Conservation (phyloP, 2,329 filamentous ascomycete genomes). For the Aspergillus japonicus region DNA sequence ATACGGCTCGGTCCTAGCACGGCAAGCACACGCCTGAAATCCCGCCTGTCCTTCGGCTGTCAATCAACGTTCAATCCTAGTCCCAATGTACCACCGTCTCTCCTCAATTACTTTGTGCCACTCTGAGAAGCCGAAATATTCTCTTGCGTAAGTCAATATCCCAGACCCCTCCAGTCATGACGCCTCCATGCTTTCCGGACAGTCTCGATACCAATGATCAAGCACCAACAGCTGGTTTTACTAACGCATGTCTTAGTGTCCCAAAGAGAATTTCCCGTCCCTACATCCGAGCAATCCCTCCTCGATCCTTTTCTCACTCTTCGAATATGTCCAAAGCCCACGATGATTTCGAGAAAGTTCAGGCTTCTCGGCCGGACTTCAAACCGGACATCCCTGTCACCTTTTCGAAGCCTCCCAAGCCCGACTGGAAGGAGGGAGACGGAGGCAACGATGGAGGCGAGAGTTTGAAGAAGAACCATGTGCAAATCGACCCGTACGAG, state of each 20-base stretch:
- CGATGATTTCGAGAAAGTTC: constrained; percentile 38
- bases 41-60: neutral
- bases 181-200: neutral
- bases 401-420: constrained; percentile 43
- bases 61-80: neutral
- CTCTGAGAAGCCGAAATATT: neutral
- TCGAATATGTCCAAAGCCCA: constrained; percentile 25
- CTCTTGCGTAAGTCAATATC: neutral
- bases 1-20: neutral
- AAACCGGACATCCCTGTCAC: constrained; percentile 32
- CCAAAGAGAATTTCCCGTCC: neutral
- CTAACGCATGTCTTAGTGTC: neutral
- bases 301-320: constrained; percentile 11
- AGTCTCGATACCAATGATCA: neutral
- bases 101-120: neutral
- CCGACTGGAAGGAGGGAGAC: constrained; percentile 44
- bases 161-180: neutral
- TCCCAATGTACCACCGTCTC: neutral
- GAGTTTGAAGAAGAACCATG: constrained; percentile 58
- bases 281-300: neutral
- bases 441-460: constrained; percentile 48
- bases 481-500: constrained; percentile 78
- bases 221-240: neutral
- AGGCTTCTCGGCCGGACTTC: constrained; percentile 46
- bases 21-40: neutral